Evolutionary conservation across 2,329 filamentous ascomycete species (phyloP), one percentile per base, ranked within the genome.

Genomic region (Zymoseptoria passerinii): DNA sequence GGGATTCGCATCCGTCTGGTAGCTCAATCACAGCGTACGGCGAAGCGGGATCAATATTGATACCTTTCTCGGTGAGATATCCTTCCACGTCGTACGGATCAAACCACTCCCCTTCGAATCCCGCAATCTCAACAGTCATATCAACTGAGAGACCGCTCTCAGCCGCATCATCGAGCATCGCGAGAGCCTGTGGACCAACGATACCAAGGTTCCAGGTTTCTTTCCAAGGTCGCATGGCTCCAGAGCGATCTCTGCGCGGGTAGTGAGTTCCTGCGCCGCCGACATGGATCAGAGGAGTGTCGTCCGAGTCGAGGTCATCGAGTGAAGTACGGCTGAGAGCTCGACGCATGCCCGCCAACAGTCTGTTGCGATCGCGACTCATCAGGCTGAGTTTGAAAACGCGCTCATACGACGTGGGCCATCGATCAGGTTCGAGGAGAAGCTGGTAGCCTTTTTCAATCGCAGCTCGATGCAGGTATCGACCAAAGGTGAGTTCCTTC

Each of bases 11-110:
- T 27, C 44, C 40, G 28, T 53, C 50, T 8, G 35, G 16, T n/a
- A 64, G 55, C 51, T 87, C 79, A 8, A 81, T 80, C 52, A 81
- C 80, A 1, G 87, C 77, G 56, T 81, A 84, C 18, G 87, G 84
- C 8, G 81, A 77, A 8, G 78, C 75, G 0, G 81, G 79, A 8
- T 86, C 81, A 54, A 91, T 83, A 51, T 76, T 70, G 28, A 90
- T 81, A 4, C 85, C 85, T 28, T 81, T 80, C 53, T 81, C 78
- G 48, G 80, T 80, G 2, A 95, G 75, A 68, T 91, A 94, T 10
- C 82, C 78, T 71, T 94, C 87, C 0, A 91, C 85, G 70, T 94
- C 90, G 59, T 89, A 81, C 0, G 84, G 76, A 67, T 94, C 89
- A 65, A 88, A 89, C 77, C 89, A 94, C 54, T 89, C 83, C 4